Percentiles rank a stretch among this genome's conserved stretches.
Evolutionary conservation across 2,329 filamentous ascomycete species (phyloP).

Genomic region (Phialocephala sp.): DNA sequence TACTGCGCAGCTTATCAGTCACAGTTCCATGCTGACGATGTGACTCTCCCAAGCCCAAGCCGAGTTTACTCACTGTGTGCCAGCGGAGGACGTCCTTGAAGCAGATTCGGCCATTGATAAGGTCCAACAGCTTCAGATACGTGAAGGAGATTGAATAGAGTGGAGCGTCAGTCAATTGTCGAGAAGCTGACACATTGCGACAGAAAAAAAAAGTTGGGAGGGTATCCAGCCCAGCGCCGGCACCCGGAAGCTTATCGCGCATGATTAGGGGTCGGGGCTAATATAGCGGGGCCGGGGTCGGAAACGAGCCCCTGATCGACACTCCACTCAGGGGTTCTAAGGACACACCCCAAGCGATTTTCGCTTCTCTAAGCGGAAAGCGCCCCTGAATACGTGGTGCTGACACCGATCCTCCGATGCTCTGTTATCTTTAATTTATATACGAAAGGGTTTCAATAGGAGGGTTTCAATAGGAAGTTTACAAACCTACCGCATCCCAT

Average conservation of each 20-base stretch:
- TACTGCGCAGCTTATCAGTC: not conserved
- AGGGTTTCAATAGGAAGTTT: not conserved
- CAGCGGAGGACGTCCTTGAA: not conserved
- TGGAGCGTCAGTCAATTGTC: not conserved
- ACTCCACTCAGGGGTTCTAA: not conserved
- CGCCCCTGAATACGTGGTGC: not conserved
- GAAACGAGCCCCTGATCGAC: conserved; percentile 5
- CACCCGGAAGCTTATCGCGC: not conserved
- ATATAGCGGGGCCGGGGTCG: not conserved
- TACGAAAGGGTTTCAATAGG: not conserved
- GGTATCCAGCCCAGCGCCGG: not conserved
- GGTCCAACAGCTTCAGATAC: not conserved
- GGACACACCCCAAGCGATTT: not conserved
- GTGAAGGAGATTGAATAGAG: not conserved
- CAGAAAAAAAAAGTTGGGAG: not conserved
- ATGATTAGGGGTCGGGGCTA: not conserved
- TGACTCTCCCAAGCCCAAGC: not conserved
- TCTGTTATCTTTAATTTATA: not conserved
- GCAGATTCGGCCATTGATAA: not conserved
- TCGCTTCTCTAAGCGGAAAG: not conserved
- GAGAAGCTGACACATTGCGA: not conserved
- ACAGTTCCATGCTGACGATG: not conserved
- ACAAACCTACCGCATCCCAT: not conserved
- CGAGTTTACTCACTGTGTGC: not conserved
- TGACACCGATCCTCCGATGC: not conserved